A percentile compares a stretch with the other conserved stretches of the same genome.
phyloP scores from a whole-genome alignment of 2,329 filamentous ascomycete species.

The Didymella lethalis region DNA sequence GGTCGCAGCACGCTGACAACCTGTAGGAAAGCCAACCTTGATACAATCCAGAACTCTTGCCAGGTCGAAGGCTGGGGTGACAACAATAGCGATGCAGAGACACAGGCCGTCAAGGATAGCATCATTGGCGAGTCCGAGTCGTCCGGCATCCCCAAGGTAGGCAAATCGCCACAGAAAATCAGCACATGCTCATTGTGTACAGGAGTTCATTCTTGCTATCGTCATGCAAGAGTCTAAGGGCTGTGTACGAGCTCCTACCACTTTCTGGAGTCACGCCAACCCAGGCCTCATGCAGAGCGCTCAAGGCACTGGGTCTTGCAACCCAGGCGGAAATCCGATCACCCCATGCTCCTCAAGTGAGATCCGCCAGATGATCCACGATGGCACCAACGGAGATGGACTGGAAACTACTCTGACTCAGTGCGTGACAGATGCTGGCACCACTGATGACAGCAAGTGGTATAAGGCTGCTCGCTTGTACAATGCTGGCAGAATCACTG shows the following conservation, averaged over 20 bases:
- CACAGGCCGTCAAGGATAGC: conserved; percentile 48
- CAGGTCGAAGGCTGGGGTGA: conserved; percentile 41
- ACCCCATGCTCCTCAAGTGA: conserved; percentile 51
- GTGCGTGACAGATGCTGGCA: conserved; percentile 43
- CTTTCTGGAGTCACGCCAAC: conserved; percentile 53
- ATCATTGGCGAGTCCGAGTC: conserved; percentile 44
- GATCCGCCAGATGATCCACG: conserved; percentile 54
- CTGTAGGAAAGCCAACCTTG: conserved; percentile 45
- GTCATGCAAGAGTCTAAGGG: conserved; percentile 58
- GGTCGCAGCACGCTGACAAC: conserved; percentile 8
- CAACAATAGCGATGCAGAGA: conserved; percentile 52
- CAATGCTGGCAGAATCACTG: conserved; percentile 56
- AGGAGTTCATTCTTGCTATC: conserved; percentile 56
- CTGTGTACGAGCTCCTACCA: conserved; percentile 56
- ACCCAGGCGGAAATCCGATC: conserved; percentile 49
- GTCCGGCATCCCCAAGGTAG: conserved; percentile 49
- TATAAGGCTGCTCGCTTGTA: conserved; percentile 60
- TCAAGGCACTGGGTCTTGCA: conserved; percentile 37
- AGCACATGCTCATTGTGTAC: conserved; percentile 1
- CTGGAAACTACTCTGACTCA: conserved; percentile 56
- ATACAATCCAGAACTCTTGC: conserved; percentile 50
- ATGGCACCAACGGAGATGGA: conserved; percentile 55
- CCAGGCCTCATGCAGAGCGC: conserved; percentile 60
- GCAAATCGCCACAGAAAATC: conserved; percentile 40
- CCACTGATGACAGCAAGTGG: conserved; percentile 50